A percentile compares a stretch with the other conserved stretches of the same genome.
phyloP scores from a whole-genome alignment of 106 monocot species.

The Gastrodia elata region DNA sequence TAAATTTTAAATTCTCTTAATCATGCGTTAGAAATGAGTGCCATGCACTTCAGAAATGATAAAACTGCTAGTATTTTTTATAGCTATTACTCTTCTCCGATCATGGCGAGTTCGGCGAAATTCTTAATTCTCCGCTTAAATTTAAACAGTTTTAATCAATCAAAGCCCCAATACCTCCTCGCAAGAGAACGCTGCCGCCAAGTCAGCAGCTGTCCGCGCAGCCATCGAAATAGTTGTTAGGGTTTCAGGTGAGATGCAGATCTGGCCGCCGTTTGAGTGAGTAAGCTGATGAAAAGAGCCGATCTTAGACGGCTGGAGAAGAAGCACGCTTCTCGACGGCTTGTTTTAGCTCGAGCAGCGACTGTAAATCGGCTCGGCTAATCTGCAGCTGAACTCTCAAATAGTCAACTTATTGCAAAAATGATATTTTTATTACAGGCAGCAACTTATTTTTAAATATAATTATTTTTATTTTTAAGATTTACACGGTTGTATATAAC shows the following conservation, averaged over 20 bases:
- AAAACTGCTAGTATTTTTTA: too few species aligned
- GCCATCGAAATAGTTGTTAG: neutral
- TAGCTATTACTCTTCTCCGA: too few species aligned
- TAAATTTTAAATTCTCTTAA: too few species aligned
- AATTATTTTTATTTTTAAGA: too few species aligned
- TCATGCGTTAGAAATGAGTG: too few species aligned
- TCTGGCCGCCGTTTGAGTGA: neutral
- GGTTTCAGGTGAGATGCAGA: too few species aligned
- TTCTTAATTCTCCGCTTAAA: neutral
- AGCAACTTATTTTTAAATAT: too few species aligned
- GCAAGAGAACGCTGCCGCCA: neutral
- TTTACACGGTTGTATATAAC: too few species aligned
- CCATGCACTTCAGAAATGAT: too few species aligned
- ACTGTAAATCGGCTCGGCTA: slow-evolving; percentile 3
- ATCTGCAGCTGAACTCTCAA: too few species aligned
- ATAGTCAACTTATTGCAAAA: too few species aligned
- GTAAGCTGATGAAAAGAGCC: neutral
- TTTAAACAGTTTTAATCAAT: neutral
- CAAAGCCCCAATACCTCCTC: neutral
- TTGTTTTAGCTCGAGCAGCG: neutral
- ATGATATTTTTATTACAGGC: too few species aligned
- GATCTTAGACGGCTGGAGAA: neutral
- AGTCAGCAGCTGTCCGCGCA: neutral
- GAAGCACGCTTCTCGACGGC: neutral
- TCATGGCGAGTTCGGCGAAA: neutral